Conservation (phyloP, 768 basidiomycete species). For the Pisolithus albus region DNA sequence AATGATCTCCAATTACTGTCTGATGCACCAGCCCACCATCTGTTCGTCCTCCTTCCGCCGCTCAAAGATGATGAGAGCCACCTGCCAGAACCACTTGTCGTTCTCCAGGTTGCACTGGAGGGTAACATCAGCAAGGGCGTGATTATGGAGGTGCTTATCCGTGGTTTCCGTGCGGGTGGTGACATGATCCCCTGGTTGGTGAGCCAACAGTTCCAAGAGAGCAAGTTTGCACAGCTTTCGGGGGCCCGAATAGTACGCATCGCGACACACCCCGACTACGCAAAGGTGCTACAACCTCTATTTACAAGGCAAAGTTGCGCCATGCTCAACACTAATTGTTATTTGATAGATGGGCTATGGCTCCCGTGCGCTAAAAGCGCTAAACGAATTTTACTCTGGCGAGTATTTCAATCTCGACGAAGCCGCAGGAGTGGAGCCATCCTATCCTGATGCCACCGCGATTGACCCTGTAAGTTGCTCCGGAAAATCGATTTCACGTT, state of each 20-base stretch:
- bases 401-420: constrained; percentile 89
- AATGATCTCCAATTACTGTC: constrained; percentile 97
- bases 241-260: constrained; percentile 90
- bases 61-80: constrained; percentile 85
- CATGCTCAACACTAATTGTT: constrained; percentile 1
- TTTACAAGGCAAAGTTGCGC: background rate
- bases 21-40: constrained; percentile 93
- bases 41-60: constrained; percentile 93
- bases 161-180: constrained; percentile 82
- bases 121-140: constrained; percentile 82
- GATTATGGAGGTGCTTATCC: constrained; percentile 78
- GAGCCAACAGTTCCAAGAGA: constrained; percentile 93
- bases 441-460: constrained; percentile 52
- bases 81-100: constrained; percentile 91
- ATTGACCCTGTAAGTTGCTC: constrained; percentile 38
- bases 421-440: constrained; percentile 39
- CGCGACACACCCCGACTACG: constrained; percentile 94
- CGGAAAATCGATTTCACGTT: background rate
- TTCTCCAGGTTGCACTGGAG: constrained; percentile 93
- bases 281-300: constrained; percentile 46
- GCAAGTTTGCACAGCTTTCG: constrained; percentile 83
- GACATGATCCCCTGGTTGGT: constrained; percentile 99
- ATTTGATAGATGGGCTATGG: constrained; percentile 89
- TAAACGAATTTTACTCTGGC: constrained; percentile 89
- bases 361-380: constrained; percentile 73